Evolutionary conservation across 2,329 filamentous ascomycete species (phyloP).

Genomic region (Paecilomyces sp.): DNA sequence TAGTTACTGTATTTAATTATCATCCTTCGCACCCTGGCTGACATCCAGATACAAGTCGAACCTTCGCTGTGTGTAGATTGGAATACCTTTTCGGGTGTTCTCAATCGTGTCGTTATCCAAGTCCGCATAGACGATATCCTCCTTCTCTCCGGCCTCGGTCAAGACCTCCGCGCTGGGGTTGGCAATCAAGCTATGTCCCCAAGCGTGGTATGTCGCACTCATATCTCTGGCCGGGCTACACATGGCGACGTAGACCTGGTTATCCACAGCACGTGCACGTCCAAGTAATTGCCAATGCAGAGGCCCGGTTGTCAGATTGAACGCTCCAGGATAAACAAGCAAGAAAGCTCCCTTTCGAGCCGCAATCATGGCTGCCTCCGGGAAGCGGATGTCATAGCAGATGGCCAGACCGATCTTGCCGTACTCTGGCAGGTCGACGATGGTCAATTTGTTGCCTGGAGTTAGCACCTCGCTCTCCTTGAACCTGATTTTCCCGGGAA

Average conservation of each 20-base stretch:
- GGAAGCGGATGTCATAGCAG: slow-evolving; percentile 97
- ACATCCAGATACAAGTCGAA: slow-evolving; percentile 97
- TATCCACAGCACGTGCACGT: slow-evolving; percentile 79
- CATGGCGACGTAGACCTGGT: slow-evolving; percentile 87
- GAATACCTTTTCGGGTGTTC: slow-evolving; percentile 73
- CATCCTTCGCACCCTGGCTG: slow-evolving; percentile 50
- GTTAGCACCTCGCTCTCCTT: slow-evolving; percentile 82
- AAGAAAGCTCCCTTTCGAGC: slow-evolving; percentile 80
- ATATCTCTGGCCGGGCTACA: slow-evolving; percentile 85
- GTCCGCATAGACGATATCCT: slow-evolving; percentile 68
- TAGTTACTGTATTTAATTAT: slow-evolving; percentile 20
- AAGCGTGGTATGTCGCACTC: slow-evolving; percentile 74
- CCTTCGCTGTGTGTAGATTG: slow-evolving; percentile 72
- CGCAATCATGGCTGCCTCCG: slow-evolving; percentile 83
- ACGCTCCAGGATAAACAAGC: slow-evolving; percentile 90
- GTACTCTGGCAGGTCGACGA: slow-evolving; percentile 82
- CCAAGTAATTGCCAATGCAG: slow-evolving; percentile 86
- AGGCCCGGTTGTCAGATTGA: slow-evolving; percentile 88
- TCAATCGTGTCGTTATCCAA: slow-evolving; percentile 62
- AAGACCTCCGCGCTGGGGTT: slow-evolving; percentile 84
- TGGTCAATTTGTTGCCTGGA: slow-evolving; percentile 75
- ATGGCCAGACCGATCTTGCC: slow-evolving; percentile 84
- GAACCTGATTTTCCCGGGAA: slow-evolving; percentile 90
- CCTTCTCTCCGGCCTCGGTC: slow-evolving; percentile 67
- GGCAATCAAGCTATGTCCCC: slow-evolving; percentile 81